Conservation (phyloP, 2,329 filamentous ascomycete species). For the Xylariaceae sp. region DNA sequence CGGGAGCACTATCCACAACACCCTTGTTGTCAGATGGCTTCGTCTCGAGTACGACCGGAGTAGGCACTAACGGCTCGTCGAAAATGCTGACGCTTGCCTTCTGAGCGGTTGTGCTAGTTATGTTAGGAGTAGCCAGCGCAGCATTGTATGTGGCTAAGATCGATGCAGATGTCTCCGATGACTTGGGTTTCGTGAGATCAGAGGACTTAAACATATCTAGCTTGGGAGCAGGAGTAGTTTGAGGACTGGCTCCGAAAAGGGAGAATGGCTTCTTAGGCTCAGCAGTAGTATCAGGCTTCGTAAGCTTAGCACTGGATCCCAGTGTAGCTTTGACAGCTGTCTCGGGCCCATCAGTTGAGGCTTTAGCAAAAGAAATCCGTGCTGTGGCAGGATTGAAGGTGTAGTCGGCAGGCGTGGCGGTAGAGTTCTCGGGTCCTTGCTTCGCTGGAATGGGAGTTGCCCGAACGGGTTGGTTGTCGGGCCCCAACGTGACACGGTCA, state of each 20-base stretch:
- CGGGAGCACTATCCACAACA: neutral
- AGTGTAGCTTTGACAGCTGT: neutral
- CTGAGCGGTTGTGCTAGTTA: conserved; percentile 8
- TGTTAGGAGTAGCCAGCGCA: conserved; percentile 13
- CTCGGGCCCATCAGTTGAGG: conserved; percentile 10
- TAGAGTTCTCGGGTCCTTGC: conserved; percentile 12
- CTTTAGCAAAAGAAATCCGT: conserved; percentile 28
- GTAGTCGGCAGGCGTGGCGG: conserved; percentile 28
- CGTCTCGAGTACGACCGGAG: neutral
- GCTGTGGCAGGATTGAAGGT: conserved; percentile 32
- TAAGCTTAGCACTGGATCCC: conserved; percentile 27
- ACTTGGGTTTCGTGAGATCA: conserved; percentile 21
- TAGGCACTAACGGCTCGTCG: conserved; percentile 1
- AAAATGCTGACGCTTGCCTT: conserved; percentile 17
- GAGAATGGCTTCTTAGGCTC: conserved; percentile 26
- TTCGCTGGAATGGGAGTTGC: conserved; percentile 22
- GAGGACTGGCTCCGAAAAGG: conserved; percentile 20
- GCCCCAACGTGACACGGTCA: conserved; percentile 30
- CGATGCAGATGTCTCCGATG: conserved; percentile 18
- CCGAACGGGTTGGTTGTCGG: conserved; percentile 32
- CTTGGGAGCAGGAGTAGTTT: conserved; percentile 11
- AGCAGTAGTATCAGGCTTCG: conserved; percentile 25
- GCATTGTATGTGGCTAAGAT: conserved; percentile 24
- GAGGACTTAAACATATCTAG: conserved; percentile 21
- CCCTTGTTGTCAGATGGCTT: conserved; percentile 8